phyloP scores from a whole-genome alignment of 106 monocot genomes.

The Acorus gramineus region DNA sequence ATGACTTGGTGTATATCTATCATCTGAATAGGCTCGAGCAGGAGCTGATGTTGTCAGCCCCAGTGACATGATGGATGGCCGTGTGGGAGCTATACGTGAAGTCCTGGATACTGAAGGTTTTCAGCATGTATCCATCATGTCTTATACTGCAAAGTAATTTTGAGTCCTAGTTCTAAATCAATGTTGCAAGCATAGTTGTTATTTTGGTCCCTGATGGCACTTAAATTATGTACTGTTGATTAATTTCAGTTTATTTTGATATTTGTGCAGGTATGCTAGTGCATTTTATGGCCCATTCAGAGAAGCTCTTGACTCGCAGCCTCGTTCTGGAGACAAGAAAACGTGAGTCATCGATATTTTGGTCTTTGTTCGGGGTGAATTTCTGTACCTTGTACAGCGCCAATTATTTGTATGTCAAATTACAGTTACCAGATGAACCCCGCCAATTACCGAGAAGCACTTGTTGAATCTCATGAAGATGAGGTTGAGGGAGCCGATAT shows the following conservation, averaged over 20 bases:
- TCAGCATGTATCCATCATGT: constrained; percentile 93
- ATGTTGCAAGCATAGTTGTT: neutral
- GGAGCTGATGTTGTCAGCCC: constrained; percentile 99
- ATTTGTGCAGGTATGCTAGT: constrained; percentile 77
- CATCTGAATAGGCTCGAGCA: constrained; percentile 54
- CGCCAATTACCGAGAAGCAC: constrained; percentile 91
- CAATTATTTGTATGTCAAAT: constrained; percentile 6
- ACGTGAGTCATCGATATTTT: constrained; percentile 34
- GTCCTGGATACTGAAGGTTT: constrained; percentile 92
- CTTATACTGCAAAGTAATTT: constrained; percentile 91
- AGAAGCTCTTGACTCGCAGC: constrained; percentile 98
- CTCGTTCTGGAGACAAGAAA: constrained; percentile 98
- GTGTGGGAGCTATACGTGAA: constrained; percentile 67
- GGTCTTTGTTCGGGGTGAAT: no score
- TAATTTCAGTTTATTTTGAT: neutral
- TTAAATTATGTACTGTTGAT: neutral
- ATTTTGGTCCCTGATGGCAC: neutral
- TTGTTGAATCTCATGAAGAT: constrained; percentile 72
- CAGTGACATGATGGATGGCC: constrained; percentile 99
- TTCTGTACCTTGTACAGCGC: neutral
- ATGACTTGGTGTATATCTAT: neutral
- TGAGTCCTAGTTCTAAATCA: neutral
- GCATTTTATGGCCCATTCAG: constrained; percentile 98
- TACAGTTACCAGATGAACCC: constrained; percentile 98
- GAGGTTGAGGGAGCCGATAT: constrained; percentile 90